phyloP scores from a whole-genome alignment of 306 rosid genomes.

The Mucuna pruriens region DNA sequence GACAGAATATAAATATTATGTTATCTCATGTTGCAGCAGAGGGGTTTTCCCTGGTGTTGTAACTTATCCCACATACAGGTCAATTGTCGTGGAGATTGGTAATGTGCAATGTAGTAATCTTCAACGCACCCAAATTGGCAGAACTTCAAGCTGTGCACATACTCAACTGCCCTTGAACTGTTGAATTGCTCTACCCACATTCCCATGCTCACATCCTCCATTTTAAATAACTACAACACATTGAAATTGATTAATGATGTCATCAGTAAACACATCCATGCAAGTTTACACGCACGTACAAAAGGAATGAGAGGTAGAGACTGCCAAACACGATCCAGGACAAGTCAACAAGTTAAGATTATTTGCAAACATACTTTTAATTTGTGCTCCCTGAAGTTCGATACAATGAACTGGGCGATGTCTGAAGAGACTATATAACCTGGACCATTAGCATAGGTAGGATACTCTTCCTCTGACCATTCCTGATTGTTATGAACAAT shows the following conservation, averaged over 20 bases:
- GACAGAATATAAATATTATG: not conserved
- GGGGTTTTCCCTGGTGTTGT: constrained; percentile 45
- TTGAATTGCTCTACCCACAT: constrained; percentile 82
- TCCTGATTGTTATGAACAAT: constrained; percentile 49
- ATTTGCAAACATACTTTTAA: constrained; percentile 58
- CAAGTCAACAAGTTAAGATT: not conserved
- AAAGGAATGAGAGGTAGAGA: not conserved
- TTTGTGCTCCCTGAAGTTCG: constrained; percentile 62
- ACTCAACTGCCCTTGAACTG: constrained; percentile 54
- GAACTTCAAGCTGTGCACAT: constrained; percentile 61
- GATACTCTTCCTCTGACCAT: constrained; percentile 85
- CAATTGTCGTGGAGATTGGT: constrained; percentile 84
- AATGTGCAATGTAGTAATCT: constrained; percentile 70
- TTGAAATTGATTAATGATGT: not conserved
- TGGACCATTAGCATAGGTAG: constrained; percentile 79
- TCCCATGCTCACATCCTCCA: constrained; percentile 92
- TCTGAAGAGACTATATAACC: constrained; percentile 68
- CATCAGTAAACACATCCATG: not conserved
- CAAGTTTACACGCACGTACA: not conserved
- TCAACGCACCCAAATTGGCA: constrained; percentile 80
- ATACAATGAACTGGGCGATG: constrained; percentile 61
- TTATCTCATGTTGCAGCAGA: constrained; percentile 69
- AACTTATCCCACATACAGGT: constrained; percentile 65
- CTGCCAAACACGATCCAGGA: not conserved
- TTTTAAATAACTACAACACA: constrained; percentile 66